Conservation (phyloP, 768 basidiomycete genomes). For the Cyclocybe cylindracea region DNA sequence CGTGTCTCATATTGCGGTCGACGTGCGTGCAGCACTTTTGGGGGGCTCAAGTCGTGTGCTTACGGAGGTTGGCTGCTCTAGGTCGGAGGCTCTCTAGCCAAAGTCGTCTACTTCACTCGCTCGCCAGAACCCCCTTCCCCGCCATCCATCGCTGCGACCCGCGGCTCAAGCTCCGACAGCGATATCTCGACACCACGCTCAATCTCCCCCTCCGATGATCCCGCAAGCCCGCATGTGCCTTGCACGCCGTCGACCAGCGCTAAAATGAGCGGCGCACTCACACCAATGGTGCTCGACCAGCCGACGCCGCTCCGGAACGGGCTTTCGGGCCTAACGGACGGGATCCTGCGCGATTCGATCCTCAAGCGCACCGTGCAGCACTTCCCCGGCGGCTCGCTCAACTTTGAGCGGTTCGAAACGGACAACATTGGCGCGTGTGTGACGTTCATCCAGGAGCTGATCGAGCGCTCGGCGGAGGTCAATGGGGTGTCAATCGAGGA, state of each 20-base stretch:
- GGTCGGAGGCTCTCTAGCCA: slow-evolving; percentile 97
- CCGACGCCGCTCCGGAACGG: slow-evolving; percentile 32
- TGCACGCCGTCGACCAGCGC: slow-evolving; percentile 33
- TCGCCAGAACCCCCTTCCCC: slow-evolving; percentile 85
- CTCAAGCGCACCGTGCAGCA: slow-evolving; percentile 75
- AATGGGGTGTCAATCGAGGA: slow-evolving; percentile 88
- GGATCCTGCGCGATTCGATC: slow-evolving; percentile 60
- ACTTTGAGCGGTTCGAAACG: slow-evolving; percentile 97
- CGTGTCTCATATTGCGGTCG: slow-evolving; percentile 95
- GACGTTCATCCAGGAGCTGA: slow-evolving; percentile 83
- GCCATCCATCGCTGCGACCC: slow-evolving; percentile 65
- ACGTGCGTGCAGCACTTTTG: slow-evolving; percentile 58
- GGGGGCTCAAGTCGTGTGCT: slow-evolving; percentile 10
- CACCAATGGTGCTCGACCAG: slow-evolving; percentile 73
- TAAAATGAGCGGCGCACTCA: slow-evolving; percentile 73
- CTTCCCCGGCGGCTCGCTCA: slow-evolving; percentile 94
- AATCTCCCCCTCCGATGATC: slow-evolving; percentile 40
- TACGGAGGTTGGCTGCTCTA: slow-evolving; percentile 31
- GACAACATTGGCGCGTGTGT: slow-evolving; percentile 83
- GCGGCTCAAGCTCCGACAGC: slow-evolving; percentile 52
- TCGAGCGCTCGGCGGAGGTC: slow-evolving; percentile 79
- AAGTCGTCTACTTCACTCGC: slow-evolving; percentile 98
- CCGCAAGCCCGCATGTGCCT: slow-evolving; percentile 25
- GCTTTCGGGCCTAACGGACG: slow-evolving; percentile 38
- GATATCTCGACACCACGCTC: slow-evolving; percentile 47